Conservation (phyloP, 306 rosid genomes). For the Castanea crenata region DNA sequence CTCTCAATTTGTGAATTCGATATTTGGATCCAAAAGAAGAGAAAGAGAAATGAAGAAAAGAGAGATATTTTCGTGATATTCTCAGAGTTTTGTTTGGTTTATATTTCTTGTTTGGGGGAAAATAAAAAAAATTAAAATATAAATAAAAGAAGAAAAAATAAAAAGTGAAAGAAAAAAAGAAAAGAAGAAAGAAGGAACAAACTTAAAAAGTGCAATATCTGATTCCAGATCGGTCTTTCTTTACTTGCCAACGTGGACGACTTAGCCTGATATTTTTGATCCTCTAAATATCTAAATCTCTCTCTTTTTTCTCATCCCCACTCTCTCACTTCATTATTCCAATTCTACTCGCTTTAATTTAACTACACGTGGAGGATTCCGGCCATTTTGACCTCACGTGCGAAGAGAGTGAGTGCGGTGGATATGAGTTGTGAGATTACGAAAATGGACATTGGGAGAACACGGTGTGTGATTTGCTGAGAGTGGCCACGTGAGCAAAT, state of each 20-base stretch:
- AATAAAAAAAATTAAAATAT: background rate
- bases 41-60: background rate
- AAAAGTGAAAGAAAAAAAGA: accelerated
- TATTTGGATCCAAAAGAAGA: conserved; percentile 23
- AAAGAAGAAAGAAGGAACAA: background rate
- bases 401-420: background rate
- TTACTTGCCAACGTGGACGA: conserved; percentile 49
- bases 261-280: conserved; percentile 37
- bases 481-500: conserved; percentile 27
- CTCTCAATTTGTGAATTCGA: background rate
- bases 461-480: conserved; percentile 7
- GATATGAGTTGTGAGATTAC: background rate
- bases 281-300: conserved; percentile 33
- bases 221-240: conserved; percentile 28
- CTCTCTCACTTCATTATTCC: background rate
- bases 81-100: conserved; percentile 3
- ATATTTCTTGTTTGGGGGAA: background rate
- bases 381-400: too few relatives aligned
- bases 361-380: background rate
- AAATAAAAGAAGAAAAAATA: too few relatives aligned
- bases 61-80: conserved; percentile 29
- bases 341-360: background rate
- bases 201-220: conserved; percentile 43
- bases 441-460: background rate
- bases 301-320: background rate